phyloP scores from a whole-genome alignment of 768 basidiomycete species.

The Amanita exitialis region DNA sequence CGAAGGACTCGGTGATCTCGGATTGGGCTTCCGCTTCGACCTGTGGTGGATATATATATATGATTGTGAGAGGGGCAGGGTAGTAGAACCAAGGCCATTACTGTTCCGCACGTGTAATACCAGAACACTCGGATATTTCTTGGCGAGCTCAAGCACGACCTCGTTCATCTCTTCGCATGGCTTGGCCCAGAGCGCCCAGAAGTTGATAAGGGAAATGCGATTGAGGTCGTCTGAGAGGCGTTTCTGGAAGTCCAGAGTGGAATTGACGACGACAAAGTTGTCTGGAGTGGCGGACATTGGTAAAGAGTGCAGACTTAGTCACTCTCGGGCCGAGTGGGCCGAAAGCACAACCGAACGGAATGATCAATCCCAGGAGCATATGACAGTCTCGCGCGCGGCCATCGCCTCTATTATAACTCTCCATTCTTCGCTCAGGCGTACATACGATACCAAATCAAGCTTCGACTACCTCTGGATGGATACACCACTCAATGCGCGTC shows the following conservation, averaged over 20 bases:
- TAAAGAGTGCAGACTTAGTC: too few relatives aligned
- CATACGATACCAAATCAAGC: too few relatives aligned
- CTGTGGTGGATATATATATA: slow-evolving; percentile 26
- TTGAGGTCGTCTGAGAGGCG: slow-evolving; percentile 69
- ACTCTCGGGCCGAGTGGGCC: too few relatives aligned
- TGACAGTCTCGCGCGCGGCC: too few relatives aligned
- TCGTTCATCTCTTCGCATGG: slow-evolving; percentile 88
- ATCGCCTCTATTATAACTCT: too few relatives aligned
- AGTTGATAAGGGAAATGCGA: slow-evolving; percentile 81
- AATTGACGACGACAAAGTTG: slow-evolving; percentile 34
- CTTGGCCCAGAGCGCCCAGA: slow-evolving; percentile 90
- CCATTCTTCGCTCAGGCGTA: too few relatives aligned
- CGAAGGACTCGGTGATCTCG: slow-evolving; percentile 89
- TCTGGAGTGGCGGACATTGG: slow-evolving; percentile 9
- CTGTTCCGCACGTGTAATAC: slow-evolving; percentile 70
- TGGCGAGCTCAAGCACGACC: slow-evolving; percentile 65
- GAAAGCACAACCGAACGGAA: too few relatives aligned
- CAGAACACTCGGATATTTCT: slow-evolving; percentile 56
- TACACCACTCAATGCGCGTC: too few relatives aligned
- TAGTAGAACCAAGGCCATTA: too few relatives aligned
- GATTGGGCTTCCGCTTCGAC: slow-evolving; percentile 77
- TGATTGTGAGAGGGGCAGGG: too few relatives aligned
- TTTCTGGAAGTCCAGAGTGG: slow-evolving; percentile 63
- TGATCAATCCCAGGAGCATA: too few relatives aligned
- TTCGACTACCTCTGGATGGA: too few relatives aligned